Conservation (phyloP, 2,329 filamentous ascomycete species). For the Cladophialophora bantiana region DNA sequence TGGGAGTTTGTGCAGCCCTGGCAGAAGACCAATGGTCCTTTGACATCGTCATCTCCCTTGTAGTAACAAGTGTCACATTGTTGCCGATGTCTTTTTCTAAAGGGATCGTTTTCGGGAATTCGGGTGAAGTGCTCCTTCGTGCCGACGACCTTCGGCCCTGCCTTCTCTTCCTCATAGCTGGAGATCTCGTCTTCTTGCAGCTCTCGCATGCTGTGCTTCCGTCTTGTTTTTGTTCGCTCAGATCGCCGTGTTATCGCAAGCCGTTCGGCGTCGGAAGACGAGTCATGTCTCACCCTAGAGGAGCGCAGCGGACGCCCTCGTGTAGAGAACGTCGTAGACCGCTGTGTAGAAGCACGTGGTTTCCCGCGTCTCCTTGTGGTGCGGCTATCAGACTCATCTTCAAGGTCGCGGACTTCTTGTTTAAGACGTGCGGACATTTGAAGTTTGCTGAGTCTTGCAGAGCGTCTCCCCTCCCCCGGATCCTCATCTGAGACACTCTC, state of each 20-base stretch:
- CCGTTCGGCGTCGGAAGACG: conserved; percentile 27
- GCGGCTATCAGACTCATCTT: conserved; percentile 25
- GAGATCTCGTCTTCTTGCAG: conserved; percentile 57
- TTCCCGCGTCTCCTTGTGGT: conserved; percentile 30
- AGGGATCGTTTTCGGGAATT: conserved; percentile 67
- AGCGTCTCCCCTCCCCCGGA: conserved; percentile 23
- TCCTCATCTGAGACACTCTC: conserved; percentile 27
- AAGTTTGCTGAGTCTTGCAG: conserved; percentile 29
- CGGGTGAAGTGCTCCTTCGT: conserved; percentile 76
- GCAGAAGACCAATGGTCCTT: conserved; percentile 79
- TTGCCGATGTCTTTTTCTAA: conserved; percentile 72
- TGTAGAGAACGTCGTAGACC: conserved; percentile 5
- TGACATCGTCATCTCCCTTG: conserved; percentile 61
- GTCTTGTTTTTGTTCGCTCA: conserved; percentile 42
- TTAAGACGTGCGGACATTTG: conserved; percentile 15
- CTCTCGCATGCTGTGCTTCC: conserved; percentile 55
- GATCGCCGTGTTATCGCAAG: conserved; percentile 45
- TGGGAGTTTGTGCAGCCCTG: conserved; percentile 88
- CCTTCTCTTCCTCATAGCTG: conserved; percentile 47
- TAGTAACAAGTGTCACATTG: conserved; percentile 75
- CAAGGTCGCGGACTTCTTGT: conserved; percentile 27
- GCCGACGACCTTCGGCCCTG: conserved; percentile 64
- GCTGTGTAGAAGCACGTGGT: conserved; percentile 24
- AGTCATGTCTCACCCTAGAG: conserved; percentile 12
- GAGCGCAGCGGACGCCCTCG: conserved; percentile 12